Conservation (phyloP, 1,284 basidiomycete species). For the Malassezia obtusa region DNA sequence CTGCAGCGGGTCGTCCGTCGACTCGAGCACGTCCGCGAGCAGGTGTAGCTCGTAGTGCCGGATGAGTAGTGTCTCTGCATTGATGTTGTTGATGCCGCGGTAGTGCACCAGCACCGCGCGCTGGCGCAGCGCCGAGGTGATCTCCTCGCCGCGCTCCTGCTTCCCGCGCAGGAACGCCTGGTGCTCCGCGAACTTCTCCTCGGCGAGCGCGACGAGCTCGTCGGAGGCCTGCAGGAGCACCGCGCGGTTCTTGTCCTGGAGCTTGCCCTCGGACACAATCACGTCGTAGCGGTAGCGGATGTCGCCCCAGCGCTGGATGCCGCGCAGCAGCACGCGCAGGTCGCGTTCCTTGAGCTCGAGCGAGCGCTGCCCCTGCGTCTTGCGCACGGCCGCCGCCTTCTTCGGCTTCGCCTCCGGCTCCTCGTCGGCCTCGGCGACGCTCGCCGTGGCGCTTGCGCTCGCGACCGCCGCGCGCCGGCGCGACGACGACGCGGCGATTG, state of each 20-base stretch:
- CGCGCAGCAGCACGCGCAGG: conserved; percentile 85
- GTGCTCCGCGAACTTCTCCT: conserved; percentile 72
- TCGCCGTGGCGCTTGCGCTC: neutral
- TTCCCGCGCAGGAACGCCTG: conserved; percentile 53
- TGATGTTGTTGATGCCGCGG: conserved; percentile 82
- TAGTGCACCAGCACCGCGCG: conserved; percentile 89
- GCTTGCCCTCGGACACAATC: conserved; percentile 84
- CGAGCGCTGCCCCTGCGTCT: conserved; percentile 75
- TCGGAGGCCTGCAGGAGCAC: conserved; percentile 85
- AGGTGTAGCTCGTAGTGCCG: conserved; percentile 82
- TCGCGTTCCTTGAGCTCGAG: conserved; percentile 96
- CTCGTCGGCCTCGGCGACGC: conserved; percentile 60
- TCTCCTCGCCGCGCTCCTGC: conserved; percentile 63
- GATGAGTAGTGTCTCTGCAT: conserved; percentile 90
- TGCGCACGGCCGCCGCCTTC: conserved; percentile 56
- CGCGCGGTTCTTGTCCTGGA: conserved; percentile 84
- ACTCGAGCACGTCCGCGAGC: conserved; percentile 59
- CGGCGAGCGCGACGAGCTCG: conserved; percentile 79
- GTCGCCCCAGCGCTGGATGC: conserved; percentile 94
- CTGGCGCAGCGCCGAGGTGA: conserved; percentile 58
- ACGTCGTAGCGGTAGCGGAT: conserved; percentile 86
- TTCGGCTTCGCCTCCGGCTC: conserved; percentile 38
- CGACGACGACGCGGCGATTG: conserved; percentile 53
- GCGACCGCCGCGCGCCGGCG: conserved; percentile 23
- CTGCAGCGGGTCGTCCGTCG: conserved; percentile 59